Evolutionary conservation across 2,329 filamentous ascomycete genomes (phyloP).

Genomic region (Epichloe aotearoae): DNA sequence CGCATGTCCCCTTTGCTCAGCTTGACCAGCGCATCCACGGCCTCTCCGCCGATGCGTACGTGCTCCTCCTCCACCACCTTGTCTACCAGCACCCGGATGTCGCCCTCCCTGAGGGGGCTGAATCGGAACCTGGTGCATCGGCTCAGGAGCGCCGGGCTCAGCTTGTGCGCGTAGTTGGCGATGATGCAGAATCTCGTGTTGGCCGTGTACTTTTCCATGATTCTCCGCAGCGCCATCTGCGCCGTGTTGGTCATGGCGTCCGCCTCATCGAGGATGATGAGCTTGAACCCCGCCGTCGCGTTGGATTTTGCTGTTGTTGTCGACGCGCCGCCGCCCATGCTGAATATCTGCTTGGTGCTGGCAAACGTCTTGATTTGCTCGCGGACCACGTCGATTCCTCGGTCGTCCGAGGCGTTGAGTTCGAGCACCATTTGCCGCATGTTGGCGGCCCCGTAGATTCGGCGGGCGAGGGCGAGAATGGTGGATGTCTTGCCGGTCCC

Average conservation of each 20-base stretch:
- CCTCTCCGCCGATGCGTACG: constrained; percentile 70
- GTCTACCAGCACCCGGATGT: constrained; percentile 77
- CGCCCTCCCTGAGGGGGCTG: constrained; percentile 76
- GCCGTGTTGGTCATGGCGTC: constrained; percentile 99
- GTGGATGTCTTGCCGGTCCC: constrained; percentile 98
- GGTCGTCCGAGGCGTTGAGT: constrained; percentile 91
- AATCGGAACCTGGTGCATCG: constrained; percentile 92
- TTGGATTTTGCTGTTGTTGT: constrained; percentile 19
- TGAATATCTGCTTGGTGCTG: constrained; percentile 94
- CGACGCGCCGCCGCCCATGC: constrained; percentile 45
- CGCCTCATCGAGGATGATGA: constrained; percentile 97
- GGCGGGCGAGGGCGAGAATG: constrained; percentile 78
- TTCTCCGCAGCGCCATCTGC: constrained; percentile 90
- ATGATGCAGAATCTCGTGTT: constrained; percentile 98
- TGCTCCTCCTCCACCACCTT: constrained; percentile 79
- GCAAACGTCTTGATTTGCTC: constrained; percentile 99
- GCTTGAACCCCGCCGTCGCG: constrained; percentile 67
- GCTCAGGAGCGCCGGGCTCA: constrained; percentile 83
- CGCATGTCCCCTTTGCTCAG: constrained; percentile 96
- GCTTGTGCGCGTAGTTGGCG: constrained; percentile 96
- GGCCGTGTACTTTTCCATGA: constrained; percentile 98
- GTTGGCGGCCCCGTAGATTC: constrained; percentile 84
- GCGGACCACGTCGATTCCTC: constrained; percentile 93
- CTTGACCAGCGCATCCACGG: constrained; percentile 68
- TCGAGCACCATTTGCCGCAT: constrained; percentile 98